These are phyloP conservation scores for Penicillium parvum DNA, from an alignment of 495 filamentous ascomycete genomes.

Conservation along the genomic window DNA sequence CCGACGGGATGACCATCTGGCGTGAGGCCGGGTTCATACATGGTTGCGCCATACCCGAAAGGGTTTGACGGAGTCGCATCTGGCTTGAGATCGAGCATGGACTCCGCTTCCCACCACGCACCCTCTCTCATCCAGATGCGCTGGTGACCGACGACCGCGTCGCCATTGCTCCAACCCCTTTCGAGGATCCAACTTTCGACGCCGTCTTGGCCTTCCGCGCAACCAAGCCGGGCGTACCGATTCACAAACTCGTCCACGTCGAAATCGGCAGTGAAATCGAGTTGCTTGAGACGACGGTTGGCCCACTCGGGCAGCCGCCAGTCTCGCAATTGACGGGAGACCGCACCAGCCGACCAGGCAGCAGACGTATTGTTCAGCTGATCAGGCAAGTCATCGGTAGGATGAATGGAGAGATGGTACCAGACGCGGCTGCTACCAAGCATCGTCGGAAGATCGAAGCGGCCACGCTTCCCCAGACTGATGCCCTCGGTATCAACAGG, in stretches of 20 bases:
- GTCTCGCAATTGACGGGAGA: slow-evolving; percentile 85
- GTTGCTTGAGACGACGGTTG: slow-evolving; percentile 80
- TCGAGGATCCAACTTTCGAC: slow-evolving; percentile 95
- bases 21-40: slow-evolving; percentile 30
- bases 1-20: slow-evolving; percentile 42
- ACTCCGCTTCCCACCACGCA: slow-evolving; percentile 97
- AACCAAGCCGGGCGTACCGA: slow-evolving; percentile 79
- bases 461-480: slow-evolving; percentile 64
- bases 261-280: slow-evolving; percentile 98
- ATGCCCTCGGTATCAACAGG: slow-evolving; percentile 73
- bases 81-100: slow-evolving; percentile 89
- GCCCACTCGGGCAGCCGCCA: slow-evolving; percentile 97
- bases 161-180: slow-evolving; percentile 96
- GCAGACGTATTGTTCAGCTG: slow-evolving; percentile 60
- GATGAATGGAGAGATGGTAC: slow-evolving; percentile 91
- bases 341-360: slow-evolving; percentile 84
- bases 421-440: slow-evolving; percentile 82
- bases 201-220: slow-evolving; percentile 84
- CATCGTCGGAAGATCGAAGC: slow-evolving; percentile 64
- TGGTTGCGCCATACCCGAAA: slow-evolving; percentile 30
- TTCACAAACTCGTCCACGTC: slow-evolving; percentile 86
- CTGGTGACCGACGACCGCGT: slow-evolving; percentile 84
- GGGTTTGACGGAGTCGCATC: slow-evolving; percentile 33
- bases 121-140: slow-evolving; percentile 93
- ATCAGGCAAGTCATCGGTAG: slow-evolving; percentile 78